A percentile compares a stretch with the other conserved stretches of the same genome.
These are phyloP conservation scores for Huiozyma naganishii DNA, from an alignment of 805 yeast species.

Conservation along the genomic window DNA sequence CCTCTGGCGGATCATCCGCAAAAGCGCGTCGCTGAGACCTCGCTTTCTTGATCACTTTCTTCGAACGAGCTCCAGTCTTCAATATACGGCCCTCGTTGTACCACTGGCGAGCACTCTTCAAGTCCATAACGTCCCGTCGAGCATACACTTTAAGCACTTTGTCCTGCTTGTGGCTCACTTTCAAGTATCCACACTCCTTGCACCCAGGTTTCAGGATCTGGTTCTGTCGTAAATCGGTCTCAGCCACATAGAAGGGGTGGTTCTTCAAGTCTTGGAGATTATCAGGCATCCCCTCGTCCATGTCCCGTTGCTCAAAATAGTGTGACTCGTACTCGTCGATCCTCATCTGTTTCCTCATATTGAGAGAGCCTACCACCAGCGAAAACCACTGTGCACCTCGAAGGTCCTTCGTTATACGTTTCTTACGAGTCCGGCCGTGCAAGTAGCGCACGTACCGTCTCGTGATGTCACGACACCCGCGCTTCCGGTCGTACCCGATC, in stretches of 20 bases:
- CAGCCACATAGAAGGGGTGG: slow-evolving; percentile 80
- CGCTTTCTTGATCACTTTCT: slow-evolving; percentile 33
- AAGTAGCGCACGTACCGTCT: slow-evolving; percentile 62
- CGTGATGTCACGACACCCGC: slow-evolving; percentile 72
- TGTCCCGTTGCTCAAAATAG: slow-evolving; percentile 36
- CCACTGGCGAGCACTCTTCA: slow-evolving; percentile 79
- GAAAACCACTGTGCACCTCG: slow-evolving; percentile 54
- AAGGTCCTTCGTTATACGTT: slow-evolving; percentile 52
- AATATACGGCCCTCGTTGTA: slow-evolving; percentile 67
- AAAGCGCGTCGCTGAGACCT: slow-evolving; percentile 29
- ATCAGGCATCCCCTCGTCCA: slow-evolving; percentile 79
- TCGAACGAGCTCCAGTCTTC: slow-evolving; percentile 58
- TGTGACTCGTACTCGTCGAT: slow-evolving; percentile 29
- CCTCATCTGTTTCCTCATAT: slow-evolving; percentile 19
- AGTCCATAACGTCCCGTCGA: slow-evolving; percentile 48
- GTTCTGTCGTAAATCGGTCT: slow-evolving; percentile 57
- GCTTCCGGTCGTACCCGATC: slow-evolving; percentile 58
- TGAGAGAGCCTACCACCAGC: slow-evolving; percentile 27
- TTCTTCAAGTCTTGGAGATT: slow-evolving; percentile 71
- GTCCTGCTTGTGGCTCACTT: slow-evolving; percentile 29
- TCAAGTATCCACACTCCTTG: slow-evolving; percentile 58
- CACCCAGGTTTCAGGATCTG: slow-evolving; percentile 61
- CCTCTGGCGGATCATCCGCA: slow-evolving; percentile 34
- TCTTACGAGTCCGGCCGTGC: slow-evolving; percentile 67
- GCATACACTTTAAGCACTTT: slow-evolving; percentile 53